These are phyloP conservation scores for Russula compacta DNA, from an alignment of 768 basidiomycete genomes.

Conservation along the genomic window DNA sequence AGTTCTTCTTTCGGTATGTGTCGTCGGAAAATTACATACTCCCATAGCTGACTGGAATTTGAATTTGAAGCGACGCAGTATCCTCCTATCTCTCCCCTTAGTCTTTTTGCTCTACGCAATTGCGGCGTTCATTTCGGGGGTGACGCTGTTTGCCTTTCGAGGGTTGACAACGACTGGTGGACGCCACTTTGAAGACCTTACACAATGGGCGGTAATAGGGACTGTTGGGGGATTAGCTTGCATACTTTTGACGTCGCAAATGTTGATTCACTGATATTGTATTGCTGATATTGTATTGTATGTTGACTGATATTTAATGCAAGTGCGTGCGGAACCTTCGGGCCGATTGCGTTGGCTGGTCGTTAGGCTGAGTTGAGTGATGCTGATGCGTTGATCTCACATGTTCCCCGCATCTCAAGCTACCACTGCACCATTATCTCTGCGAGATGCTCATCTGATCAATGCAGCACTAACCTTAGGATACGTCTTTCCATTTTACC, in stretches of 20 bases:
- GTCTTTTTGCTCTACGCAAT: slow-evolving; percentile 68
- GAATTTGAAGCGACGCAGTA: slow-evolving; percentile 41
- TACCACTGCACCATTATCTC: slow-evolving; percentile 20
- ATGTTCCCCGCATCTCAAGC: slow-evolving; percentile 18
- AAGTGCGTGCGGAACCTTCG: neutral
- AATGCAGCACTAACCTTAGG: slow-evolving; percentile 49
- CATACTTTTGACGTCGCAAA: slow-evolving; percentile 46
- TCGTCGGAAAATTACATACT: slow-evolving; percentile 5
- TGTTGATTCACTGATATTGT: slow-evolving; percentile 18
- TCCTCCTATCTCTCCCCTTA: slow-evolving; percentile 62
- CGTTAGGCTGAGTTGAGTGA: too few species aligned
- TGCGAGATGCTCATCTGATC: slow-evolving; percentile 38
- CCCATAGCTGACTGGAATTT: slow-evolving; percentile 7
- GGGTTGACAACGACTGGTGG: slow-evolving; percentile 35
- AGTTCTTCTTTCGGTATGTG: slow-evolving; percentile 41
- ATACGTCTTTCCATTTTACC: slow-evolving; percentile 81
- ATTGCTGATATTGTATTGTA: too few species aligned
- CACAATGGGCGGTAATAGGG: slow-evolving; percentile 54
- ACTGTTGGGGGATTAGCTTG: slow-evolving; percentile 56
- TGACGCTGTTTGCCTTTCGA: slow-evolving; percentile 57
- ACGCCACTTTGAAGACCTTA: slow-evolving; percentile 48
- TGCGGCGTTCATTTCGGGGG: slow-evolving; percentile 54
- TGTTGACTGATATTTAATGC: too few species aligned
- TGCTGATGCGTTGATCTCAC: neutral
- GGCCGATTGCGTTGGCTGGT: neutral